A percentile compares a stretch with the other conserved stretches of the same genome.
Evolutionary conservation across 2,329 filamentous ascomycete species (phyloP).

Genomic region (Nigrograna mackinnonii): DNA sequence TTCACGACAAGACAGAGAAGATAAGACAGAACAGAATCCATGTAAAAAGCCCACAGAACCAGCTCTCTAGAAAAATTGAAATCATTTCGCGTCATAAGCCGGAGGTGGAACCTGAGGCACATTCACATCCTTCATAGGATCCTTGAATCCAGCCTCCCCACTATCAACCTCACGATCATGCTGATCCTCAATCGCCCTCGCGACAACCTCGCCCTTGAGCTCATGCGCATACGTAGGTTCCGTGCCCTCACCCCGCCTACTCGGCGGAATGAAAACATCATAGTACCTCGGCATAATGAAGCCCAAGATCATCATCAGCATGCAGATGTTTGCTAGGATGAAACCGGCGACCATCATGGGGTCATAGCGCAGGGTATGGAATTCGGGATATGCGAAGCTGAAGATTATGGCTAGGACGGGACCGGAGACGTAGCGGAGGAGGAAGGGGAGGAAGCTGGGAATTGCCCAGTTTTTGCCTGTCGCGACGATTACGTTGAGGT

Average conservation of each 20-base stretch:
- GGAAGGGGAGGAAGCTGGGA: conserved; percentile 54
- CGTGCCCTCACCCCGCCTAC: conserved; percentile 51
- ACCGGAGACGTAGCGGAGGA: conserved; percentile 42
- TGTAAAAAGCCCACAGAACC: too few relatives aligned
- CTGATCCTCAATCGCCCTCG: conserved; percentile 12
- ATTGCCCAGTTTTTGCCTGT: conserved; percentile 61
- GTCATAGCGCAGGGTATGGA: conserved; percentile 31
- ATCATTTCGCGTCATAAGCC: too few relatives aligned
- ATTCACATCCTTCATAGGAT: too few relatives aligned
- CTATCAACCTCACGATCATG: background rate
- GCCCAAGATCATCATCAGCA: conserved; percentile 53
- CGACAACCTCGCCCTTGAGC: conserved; percentile 27
- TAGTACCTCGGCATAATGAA: conserved; percentile 59
- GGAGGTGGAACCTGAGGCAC: too few relatives aligned
- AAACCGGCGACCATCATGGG: conserved; percentile 41
- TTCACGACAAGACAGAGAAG: too few relatives aligned
- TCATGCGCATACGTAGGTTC: conserved; percentile 33
- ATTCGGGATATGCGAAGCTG: conserved; percentile 38
- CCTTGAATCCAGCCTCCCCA: background rate
- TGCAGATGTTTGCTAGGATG: conserved; percentile 44
- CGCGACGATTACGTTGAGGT: conserved; percentile 59
- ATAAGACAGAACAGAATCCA: too few relatives aligned
- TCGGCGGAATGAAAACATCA: conserved; percentile 54
- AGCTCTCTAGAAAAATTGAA: too few relatives aligned
- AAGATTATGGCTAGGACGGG: conserved; percentile 38